A percentile compares a stretch with the other conserved stretches of the same genome.
Evolutionary conservation across 169 alveolate species (phyloP).

Genomic region (Amoebophrya sp.): DNA sequence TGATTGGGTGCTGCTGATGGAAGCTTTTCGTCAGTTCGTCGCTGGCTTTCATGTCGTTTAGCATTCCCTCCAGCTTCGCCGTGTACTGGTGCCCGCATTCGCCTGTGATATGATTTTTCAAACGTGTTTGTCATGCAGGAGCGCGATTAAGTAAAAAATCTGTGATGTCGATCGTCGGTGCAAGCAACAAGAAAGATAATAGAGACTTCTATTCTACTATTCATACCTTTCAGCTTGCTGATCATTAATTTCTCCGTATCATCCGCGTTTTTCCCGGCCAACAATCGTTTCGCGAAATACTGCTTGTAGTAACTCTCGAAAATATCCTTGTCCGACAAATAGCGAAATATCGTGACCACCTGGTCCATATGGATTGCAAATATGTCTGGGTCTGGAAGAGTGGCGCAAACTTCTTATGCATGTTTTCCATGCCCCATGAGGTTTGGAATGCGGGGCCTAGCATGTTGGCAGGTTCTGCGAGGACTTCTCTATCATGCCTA

Average conservation of each 20-base stretch:
- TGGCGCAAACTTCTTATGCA: no score
- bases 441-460: no score
- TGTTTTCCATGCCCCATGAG: no score
- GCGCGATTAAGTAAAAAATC: no score
- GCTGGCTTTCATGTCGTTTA: background rate
- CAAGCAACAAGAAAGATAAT: no score
- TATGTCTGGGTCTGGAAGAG: no score
- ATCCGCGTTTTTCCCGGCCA: slow-evolving; percentile 25
- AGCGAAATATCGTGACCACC: slow-evolving; percentile 54
- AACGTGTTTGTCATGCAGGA: no score
- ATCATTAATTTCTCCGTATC: background rate
- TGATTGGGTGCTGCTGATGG: background rate
- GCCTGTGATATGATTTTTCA: slow-evolving; percentile 12
- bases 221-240: background rate
- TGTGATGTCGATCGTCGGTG: no score
- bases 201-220: no score
- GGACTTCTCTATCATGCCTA: no score
- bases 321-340: slow-evolving; percentile 51
- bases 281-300: slow-evolving; percentile 37
- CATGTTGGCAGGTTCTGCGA: no score
- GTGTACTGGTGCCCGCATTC: slow-evolving; percentile 46
- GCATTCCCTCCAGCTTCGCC: slow-evolving; percentile 45
- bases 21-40: background rate
- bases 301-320: slow-evolving; percentile 52
- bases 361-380: no score